Evolutionary conservation across 352 stramenopile genomes (phyloP), one percentile per base, ranked within the genome.

Genomic region (Pythium monospermum): DNA sequence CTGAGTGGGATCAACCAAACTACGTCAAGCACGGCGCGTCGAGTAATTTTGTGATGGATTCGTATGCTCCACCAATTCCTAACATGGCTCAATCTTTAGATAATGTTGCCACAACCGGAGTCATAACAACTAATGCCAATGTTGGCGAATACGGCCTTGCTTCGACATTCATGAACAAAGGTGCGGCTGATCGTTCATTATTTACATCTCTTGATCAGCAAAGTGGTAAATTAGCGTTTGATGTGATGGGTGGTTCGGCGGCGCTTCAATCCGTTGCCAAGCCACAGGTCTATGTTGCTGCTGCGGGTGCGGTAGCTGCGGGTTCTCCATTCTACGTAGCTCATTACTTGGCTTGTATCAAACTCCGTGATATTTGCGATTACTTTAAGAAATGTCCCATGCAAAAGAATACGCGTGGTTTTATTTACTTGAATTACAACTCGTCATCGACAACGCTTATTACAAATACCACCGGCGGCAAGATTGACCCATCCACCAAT

Each of bases 351-450:
- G 50, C 50, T 43, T 45, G 30, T 19, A 58, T 58, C 31, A 58
- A 58, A 30, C 40, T 58, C 18, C 50, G 50, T 30, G 50, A 58
- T 58, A 58, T 58, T 37, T 51, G 18, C 40, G 50, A 58, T 28
- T 56, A 56, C 27, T 56, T 57, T 30, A 57, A 57, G 49, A 57
- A 57, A 42, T 57, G 49, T 32, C 49, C 49, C 21, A 57, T 57
- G 49, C 49, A 57, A n/a, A 57, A 57, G 16, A 57, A 57, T 27
- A 57, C 49, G 31, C 40, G 41, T 18, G 51, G 51, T 40, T 59
- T 59, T 26, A 45, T 59, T 38, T 59, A 59, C 51, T 27, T 59
- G 22, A 59, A 59, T 16, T 52, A 59, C 33, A 59, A 59, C 19
- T 52, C 41, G 22, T 59, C 51, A 44, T 45, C 41, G 15, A 59